A percentile compares a stretch with the other conserved stretches of the same genome.
Conservation (phyloP, 2,329 filamentous ascomycete genomes). For the Aschersonia sp. region DNA sequence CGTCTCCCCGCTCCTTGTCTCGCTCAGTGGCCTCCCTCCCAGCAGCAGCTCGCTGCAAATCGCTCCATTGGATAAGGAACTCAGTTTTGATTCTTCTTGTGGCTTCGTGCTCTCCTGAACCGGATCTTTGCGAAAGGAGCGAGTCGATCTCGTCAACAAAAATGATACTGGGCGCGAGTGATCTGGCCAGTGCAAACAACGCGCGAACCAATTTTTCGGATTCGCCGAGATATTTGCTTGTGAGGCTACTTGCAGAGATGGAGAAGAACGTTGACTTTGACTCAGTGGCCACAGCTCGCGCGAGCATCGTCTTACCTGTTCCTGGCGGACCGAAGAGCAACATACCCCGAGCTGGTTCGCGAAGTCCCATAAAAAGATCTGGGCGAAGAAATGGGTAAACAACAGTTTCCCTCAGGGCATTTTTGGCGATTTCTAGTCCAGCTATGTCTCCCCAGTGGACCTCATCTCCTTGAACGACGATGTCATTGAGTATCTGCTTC, state of each 20-base stretch:
- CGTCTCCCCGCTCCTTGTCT: constrained; percentile 61
- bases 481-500: constrained; percentile 88
- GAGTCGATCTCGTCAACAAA: constrained; percentile 99
- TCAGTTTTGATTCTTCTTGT: constrained; percentile 93
- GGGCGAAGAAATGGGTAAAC: constrained; percentile 94
- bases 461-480: constrained; percentile 85
- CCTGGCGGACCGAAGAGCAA: constrained; percentile 90
- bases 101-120: constrained; percentile 80
- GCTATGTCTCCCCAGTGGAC: constrained; percentile 93
- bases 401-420: constrained; percentile 83
- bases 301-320: constrained; percentile 98
- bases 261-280: constrained; percentile 93
- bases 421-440: constrained; percentile 79
- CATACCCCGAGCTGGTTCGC: constrained; percentile 90
- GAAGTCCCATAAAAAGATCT: constrained; percentile 87
- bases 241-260: constrained; percentile 86
- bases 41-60: constrained; percentile 80
- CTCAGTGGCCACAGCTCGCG: constrained; percentile 81
- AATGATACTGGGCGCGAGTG: constrained; percentile 85
- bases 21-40: constrained; percentile 57
- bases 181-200: constrained; percentile 78
- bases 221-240: constrained; percentile 91
- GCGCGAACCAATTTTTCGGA: constrained; percentile 93
- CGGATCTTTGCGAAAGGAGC: constrained; percentile 68
- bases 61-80: constrained; percentile 94